A percentile compares a stretch with the other conserved stretches of the same genome.
These are phyloP conservation scores for Trebouxia gelatinosa DNA, from an alignment of 163 green algal species.

Conservation along the genomic window DNA sequence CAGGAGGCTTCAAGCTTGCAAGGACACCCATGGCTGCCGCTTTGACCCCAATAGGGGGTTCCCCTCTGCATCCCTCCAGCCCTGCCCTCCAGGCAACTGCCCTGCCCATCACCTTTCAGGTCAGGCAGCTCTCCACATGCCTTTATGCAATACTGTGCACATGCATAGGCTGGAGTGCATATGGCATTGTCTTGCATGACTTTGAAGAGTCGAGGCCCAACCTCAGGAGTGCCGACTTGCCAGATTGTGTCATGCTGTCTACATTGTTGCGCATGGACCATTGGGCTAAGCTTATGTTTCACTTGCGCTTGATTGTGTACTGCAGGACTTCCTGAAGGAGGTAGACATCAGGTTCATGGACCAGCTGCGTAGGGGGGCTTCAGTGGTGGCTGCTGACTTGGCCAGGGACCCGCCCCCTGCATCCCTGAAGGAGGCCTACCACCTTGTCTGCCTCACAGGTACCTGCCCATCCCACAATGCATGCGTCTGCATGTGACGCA, in stretches of 20 bases:
- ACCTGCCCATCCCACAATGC: background rate
- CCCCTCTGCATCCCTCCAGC: constrained; percentile 15
- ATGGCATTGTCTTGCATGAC: no score
- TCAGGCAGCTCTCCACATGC: background rate
- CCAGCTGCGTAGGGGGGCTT: constrained; percentile 72
- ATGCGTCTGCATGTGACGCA: constrained; percentile 19
- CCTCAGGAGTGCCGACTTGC: no score
- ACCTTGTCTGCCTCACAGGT: constrained; percentile 21
- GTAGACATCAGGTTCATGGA: constrained; percentile 81
- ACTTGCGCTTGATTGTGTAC: background rate
- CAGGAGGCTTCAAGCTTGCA: constrained; percentile 46
- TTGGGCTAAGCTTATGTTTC: no score
- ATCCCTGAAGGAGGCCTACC: constrained; percentile 36
- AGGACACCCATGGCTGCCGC: constrained; percentile 43
- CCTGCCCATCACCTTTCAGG: constrained; percentile 29
- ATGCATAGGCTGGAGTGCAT: no score
- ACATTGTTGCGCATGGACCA: no score
- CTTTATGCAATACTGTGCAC: background rate
- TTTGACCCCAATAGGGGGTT: background rate
- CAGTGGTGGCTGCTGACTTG: constrained; percentile 71
- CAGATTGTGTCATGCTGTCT: no score
- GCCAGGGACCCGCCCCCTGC: constrained; percentile 44
- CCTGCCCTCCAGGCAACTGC: background rate
- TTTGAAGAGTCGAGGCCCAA: no score
- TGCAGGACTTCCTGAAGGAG: constrained; percentile 66